Conservation (phyloP, 768 basidiomycete genomes). For the Mycena chlorophos region DNA sequence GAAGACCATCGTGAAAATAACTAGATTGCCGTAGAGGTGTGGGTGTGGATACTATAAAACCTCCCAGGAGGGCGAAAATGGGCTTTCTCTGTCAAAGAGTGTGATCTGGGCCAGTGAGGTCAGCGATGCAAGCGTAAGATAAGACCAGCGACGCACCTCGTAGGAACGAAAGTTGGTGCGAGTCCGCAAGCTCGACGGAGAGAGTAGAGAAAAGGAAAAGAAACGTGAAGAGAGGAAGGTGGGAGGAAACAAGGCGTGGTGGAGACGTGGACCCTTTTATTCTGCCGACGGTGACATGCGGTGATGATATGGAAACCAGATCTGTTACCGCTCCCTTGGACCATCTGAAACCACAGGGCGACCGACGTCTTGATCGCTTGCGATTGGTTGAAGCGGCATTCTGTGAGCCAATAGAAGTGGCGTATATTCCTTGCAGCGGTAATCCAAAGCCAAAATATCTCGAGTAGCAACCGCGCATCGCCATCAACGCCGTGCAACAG, state of each 20-base stretch:
- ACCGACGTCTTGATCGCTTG: background rate
- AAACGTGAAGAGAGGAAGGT: slow-evolving; percentile 29
- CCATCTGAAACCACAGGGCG: slow-evolving; percentile 1
- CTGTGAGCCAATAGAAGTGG: background rate
- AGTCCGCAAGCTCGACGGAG: slow-evolving; percentile 70
- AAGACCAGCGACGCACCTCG: slow-evolving; percentile 40
- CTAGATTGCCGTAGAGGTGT: slow-evolving; percentile 50
- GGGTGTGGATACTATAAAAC: slow-evolving; percentile 44
- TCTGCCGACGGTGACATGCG: slow-evolving; percentile 12
- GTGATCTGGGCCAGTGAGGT: slow-evolving; percentile 44
- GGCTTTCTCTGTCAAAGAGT: slow-evolving; percentile 71
- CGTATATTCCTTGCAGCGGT: no score
- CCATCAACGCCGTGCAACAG: slow-evolving; percentile 26
- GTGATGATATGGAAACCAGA: slow-evolving; percentile 22
- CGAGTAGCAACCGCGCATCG: background rate
- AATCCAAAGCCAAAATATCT: background rate
- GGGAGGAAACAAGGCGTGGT: slow-evolving; percentile 16
- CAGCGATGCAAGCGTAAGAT: slow-evolving; percentile 7
- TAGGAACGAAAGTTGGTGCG: slow-evolving; percentile 51
- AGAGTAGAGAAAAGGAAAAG: slow-evolving; percentile 42
- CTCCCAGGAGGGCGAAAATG: slow-evolving; percentile 62
- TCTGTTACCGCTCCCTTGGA: background rate
- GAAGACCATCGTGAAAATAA: slow-evolving; percentile 57
- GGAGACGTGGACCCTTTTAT: slow-evolving; percentile 26
- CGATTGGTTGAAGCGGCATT: background rate